Percentiles rank a stretch among this genome's conserved stretches.
These are phyloP conservation scores for Croton setiger DNA, from an alignment of 441 rosid species.

Conservation along the genomic window DNA sequence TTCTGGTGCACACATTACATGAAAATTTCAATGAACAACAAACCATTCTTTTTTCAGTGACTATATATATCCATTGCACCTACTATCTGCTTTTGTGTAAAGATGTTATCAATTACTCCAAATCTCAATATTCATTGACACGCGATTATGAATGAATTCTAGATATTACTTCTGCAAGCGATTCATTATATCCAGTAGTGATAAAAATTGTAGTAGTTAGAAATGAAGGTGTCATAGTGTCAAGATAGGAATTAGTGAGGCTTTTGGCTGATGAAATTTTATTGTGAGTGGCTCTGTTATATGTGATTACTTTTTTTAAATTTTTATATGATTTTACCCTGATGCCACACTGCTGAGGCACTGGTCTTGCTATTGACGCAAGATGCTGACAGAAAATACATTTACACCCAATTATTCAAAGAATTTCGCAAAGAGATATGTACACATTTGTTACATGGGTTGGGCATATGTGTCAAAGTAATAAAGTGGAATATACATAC, in stretches of 20 bases:
- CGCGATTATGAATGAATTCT: background rate
- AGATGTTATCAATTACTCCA: background rate
- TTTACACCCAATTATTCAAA: background rate
- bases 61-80: background rate
- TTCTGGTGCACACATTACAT: background rate
- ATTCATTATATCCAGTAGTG: background rate
- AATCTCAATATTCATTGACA: background rate
- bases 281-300: background rate
- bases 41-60: background rate
- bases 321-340: background rate
- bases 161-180: background rate
- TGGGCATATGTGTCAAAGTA: background rate
- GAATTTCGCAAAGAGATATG: background rate
- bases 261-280: background rate
- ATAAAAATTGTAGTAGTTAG: background rate
- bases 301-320: background rate
- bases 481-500: background rate
- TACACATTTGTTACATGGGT: background rate
- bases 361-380: background rate
- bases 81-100: background rate
- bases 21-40: background rate
- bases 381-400: background rate
- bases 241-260: background rate
- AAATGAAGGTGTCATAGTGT: background rate
- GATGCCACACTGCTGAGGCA: background rate